Evolutionary conservation across 768 basidiomycete species (phyloP).

Genomic region (Chalciporus chontae): DNA sequence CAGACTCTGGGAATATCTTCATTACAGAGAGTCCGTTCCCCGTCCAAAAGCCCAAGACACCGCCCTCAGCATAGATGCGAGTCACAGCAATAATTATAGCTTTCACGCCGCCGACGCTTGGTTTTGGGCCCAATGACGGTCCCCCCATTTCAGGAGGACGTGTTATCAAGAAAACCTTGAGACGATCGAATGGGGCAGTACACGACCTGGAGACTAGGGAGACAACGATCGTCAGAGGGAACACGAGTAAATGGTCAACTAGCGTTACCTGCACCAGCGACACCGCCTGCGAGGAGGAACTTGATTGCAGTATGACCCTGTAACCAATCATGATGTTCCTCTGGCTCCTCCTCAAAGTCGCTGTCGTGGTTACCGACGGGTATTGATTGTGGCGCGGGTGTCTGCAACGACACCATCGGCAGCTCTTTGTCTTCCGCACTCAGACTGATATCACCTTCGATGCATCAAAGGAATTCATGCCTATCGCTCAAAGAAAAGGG

Average conservation of each 20-base stretch:
- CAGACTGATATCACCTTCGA: conserved; percentile 69
- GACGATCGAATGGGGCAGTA: conserved; percentile 95
- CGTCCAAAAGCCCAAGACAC: conserved; percentile 94
- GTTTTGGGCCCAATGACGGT: conserved; percentile 39
- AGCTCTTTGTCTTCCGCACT: conserved; percentile 73
- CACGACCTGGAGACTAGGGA: conserved; percentile 85
- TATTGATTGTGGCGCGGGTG: conserved; percentile 9
- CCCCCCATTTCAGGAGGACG: conserved; percentile 72
- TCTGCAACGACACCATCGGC: conserved; percentile 19
- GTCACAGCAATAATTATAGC: conserved; percentile 69
- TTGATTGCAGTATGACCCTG: conserved; percentile 74
- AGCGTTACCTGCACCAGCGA: conserved; percentile 85
- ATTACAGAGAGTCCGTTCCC: conserved; percentile 90
- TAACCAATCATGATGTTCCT: conserved; percentile 57
- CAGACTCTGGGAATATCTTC: conserved; percentile 97
- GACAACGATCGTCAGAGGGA: conserved; percentile 4
- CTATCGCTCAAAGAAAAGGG: conserved; percentile 15
- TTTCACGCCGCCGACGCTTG: conserved; percentile 50
- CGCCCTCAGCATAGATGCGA: conserved; percentile 87
- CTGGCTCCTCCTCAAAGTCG: conserved; percentile 53
- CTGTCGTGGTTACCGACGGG: conserved; percentile 33
- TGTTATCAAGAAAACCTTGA: conserved; percentile 96
- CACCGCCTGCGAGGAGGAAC: conserved; percentile 90
- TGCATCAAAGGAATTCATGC: conserved; percentile 24
- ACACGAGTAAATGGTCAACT: not conserved